Percentiles rank a stretch among this genome's conserved stretches.
These are phyloP conservation scores for Phialophora macrospora DNA, from an alignment of 2,329 filamentous ascomycete genomes.

Conservation along the genomic window DNA sequence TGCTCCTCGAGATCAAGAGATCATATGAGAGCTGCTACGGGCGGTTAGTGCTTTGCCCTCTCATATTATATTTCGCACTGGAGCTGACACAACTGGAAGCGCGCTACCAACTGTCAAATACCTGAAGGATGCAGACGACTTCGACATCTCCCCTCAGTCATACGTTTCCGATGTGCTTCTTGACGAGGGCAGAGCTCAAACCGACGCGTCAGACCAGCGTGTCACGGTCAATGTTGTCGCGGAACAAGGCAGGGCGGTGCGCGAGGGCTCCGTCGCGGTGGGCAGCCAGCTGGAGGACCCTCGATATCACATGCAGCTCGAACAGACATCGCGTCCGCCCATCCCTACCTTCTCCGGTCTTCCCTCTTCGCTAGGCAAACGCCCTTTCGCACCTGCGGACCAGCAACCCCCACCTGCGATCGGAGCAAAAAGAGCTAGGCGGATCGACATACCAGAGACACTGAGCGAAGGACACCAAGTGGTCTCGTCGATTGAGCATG, in stretches of 20 bases:
- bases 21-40: conserved; percentile 37
- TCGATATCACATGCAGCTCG: conserved; percentile 32
- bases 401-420: conserved; percentile 14
- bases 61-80: background rate
- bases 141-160: conserved; percentile 38
- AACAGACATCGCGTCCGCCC: conserved; percentile 31
- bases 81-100: conserved; percentile 25
- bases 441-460: conserved; percentile 32
- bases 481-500: conserved; percentile 33
- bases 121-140: conserved; percentile 39
- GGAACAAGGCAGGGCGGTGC: conserved; percentile 35
- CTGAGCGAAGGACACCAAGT: conserved; percentile 30
- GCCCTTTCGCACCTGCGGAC: conserved; percentile 12
- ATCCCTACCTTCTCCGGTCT: conserved; percentile 34
- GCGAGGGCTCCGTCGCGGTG: conserved; percentile 37
- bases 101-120: conserved; percentile 39
- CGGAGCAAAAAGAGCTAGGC: conserved; percentile 31
- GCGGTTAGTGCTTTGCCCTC: conserved; percentile 25
- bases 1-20: conserved; percentile 35
- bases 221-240: conserved; percentile 38
- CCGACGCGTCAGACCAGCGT: conserved; percentile 38
- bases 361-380: conserved; percentile 32
- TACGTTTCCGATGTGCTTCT: conserved; percentile 39
- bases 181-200: conserved; percentile 38
- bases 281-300: conserved; percentile 32